Evolutionary conservation across 2,329 filamentous ascomycete species (phyloP), one percentile per base, ranked within the genome.

Genomic region (Neonectria ditissima): DNA sequence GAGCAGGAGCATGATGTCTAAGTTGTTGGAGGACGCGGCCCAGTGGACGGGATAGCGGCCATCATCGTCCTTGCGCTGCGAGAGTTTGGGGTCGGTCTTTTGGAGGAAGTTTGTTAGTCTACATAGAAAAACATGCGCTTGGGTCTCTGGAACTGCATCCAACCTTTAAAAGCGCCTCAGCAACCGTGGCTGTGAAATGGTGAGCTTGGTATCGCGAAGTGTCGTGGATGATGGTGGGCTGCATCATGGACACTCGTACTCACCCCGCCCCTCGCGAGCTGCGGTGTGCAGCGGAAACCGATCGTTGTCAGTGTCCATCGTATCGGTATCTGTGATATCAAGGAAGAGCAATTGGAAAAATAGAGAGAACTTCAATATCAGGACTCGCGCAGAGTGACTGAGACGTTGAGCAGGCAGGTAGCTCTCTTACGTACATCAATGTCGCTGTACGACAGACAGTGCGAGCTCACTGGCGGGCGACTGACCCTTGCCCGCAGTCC

Each of bases 41-140:
- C 96, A 99, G 83, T 99, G 96, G 61, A 98, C 89, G 2, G 96
- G 91, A 39, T 97, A 87, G 47, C 96, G 92, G 16, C 93, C 93
- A 77, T 99, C 96, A 52, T 92, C 91, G 74, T 99, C 96, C 73
- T 89, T 88, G 62, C 79, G 79, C 50, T 82, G 84, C 26, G 92
- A 90, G 41, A 97, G 87, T 73, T 92, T 94, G 2, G 92, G 90
- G 74, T 97, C 94, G 69, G 90, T 89, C 91, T 95, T 59, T 34
- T 11, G 4, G 6, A 41, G 4, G 4, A 9, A 11, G 41, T 26
- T 20, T 24, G 45, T 66, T 20, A 54, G 28, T 32, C 28, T 50
- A 10, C 20, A 1, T 7, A 10, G 5, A 34, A 16, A n/a, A 22
- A n/a, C 14, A 3, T 14, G 7, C 4, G 1, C 24, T 20, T 9